Evolutionary conservation across 192 early-diverging fungal species (phyloP), one percentile per base, ranked within the genome.

Genomic region (Phycomyces nitens): DNA sequence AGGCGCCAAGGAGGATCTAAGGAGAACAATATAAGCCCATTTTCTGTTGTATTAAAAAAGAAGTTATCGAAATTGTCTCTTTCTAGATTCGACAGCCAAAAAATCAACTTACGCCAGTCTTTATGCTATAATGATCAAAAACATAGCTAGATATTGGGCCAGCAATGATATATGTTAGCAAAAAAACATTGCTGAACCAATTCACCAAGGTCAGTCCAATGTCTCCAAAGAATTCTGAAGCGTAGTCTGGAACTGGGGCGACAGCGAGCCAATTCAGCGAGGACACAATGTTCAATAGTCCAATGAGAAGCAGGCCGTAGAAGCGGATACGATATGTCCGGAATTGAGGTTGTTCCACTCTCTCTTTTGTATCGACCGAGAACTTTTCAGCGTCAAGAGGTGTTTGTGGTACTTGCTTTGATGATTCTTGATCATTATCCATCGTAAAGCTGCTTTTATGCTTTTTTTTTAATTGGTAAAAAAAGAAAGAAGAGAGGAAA

Each of bases 221-320:
- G 42, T 64, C 70, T 49, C 62, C 64, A 44, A 77, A 73, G 40
- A 73, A 82, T 29, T 53, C 67, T 21, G 57, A 53, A 1, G 81
- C 73, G 2, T 68, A 60, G 18, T 71, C 62, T 10, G 76, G 58
- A 14, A 76, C 78, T 1, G 81, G 72, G 11, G 78, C 75, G 27
- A 76, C 80, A 11, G 68, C 76, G 39, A 80, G 62, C 81, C 81
- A 83, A 40, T 78, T 76, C 21, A 71, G 18, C 0, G 77, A 64
- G 0, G 77, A 77, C 16, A 68, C 66, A 41, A 79, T 76, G 29
- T 82, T 79, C 20, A 77, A 63, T 12, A 82, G 62, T 8, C 62
- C 49, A 10, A 78, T 74, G 59, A 82, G 65, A 23, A 73, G 60
- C n/a, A 82, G 61, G 24, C 81, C 81, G 29, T 68, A 66, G 57